Evolutionary conservation across 2,329 filamentous ascomycete species (phyloP), one percentile per base, ranked within the genome.

Genomic region (Colletotrichum acutatum): DNA sequence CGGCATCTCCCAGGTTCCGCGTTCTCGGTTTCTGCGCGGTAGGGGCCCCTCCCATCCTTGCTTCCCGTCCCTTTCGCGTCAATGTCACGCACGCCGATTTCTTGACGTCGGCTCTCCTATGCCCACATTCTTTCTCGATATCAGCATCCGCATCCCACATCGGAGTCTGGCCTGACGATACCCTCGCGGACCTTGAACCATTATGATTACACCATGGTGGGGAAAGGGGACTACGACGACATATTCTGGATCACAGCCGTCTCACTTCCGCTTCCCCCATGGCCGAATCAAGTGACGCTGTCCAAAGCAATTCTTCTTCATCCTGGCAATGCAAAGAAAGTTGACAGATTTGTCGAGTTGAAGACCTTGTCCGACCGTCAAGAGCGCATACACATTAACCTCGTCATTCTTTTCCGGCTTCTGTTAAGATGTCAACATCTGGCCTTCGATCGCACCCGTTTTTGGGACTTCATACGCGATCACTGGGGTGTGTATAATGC

Each of bases 371-470:
- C 14, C 3, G 60, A 62, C 26, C 66, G 66, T 28, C 68, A 72
- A 22, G 53, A 26, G 7, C 59, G 66, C 60, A 30, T 70, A 24
- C 60, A 34, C 11, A 7, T 57, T n/a, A 72, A 72, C 22, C 70
- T 70, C 16, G 54, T 72, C 32, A n/a, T 72, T 6, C 60, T 72
- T 4, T 72, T 72, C n/a, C 66, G 70, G 19, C 37, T 72, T 19
- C 3, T 65, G 4, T 46, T 19, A 19, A 26, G 19, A 46, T 63
- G 59, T 16, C 66, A 68, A 28, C 66, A 72, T 34, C 56, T 72
- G 1, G 61, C 66, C 24, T 70, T 69, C 26, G 70, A 72, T 24
- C 42, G 28, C 16, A n/a, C 56, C 26, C 5, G 8, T 12, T 70
- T 72, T n/a, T 70, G 70, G 66, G 1, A 9, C 8, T 72, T 72